Evolutionary conservation across 192 early-diverging fungal species (phyloP).

Genomic region (Geranomyces variabilis): DNA sequence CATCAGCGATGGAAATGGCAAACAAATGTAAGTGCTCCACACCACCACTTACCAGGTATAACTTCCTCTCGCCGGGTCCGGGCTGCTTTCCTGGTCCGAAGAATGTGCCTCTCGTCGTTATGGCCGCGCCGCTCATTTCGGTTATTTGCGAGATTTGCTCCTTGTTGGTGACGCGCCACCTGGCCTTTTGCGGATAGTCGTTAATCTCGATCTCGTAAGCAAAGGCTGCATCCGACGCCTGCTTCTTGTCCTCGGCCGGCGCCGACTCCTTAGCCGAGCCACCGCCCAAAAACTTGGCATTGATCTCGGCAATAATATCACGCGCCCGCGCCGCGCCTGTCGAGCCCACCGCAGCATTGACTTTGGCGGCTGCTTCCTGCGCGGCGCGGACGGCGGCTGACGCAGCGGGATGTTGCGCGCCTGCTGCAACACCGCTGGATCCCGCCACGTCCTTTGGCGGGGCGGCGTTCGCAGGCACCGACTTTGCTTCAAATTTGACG

Average conservation of each 20-base stretch:
- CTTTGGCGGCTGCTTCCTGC: constrained; percentile 59
- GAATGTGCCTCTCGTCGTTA: constrained; percentile 91
- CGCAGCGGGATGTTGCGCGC: constrained; percentile 34
- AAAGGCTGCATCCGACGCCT: constrained; percentile 53
- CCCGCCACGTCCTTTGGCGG: neutral
- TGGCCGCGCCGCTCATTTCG: constrained; percentile 90
- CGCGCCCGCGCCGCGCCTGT: constrained; percentile 55
- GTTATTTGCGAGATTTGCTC: constrained; percentile 92
- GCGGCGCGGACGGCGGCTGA: constrained; percentile 58
- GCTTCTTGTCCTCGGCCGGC: constrained; percentile 38
- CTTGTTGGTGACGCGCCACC: constrained; percentile 95
- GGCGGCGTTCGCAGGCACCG: constrained; percentile 22
- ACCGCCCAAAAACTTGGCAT: constrained; percentile 51
- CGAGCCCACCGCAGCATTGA: constrained; percentile 55
- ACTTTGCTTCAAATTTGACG: constrained; percentile 34
- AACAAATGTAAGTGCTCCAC: too few species aligned
- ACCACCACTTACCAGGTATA: constrained; percentile 85
- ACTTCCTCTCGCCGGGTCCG: constrained; percentile 79
- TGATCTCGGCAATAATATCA: constrained; percentile 62
- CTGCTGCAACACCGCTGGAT: constrained; percentile 15
- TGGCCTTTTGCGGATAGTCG: constrained; percentile 93
- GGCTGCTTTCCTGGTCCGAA: constrained; percentile 85
- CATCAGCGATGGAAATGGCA: too few species aligned
- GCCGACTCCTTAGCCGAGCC: constrained; percentile 17
- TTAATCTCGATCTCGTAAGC: constrained; percentile 94